Conservation (phyloP, 1,139 yeast genomes). For the Geotrichum aggregatum region DNA sequence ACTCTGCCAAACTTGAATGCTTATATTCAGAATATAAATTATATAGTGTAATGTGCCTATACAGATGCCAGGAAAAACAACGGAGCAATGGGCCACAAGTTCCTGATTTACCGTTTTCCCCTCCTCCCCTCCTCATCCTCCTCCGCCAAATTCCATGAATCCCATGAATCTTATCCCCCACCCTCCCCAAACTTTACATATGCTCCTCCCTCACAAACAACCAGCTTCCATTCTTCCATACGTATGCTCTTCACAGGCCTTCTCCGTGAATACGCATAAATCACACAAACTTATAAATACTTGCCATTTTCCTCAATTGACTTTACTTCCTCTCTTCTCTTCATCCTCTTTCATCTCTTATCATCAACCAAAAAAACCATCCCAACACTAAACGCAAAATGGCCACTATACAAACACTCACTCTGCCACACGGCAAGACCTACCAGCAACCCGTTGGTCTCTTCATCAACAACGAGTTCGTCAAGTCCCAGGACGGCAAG, state of each 20-base stretch:
- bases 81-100: too few species aligned
- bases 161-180: too few species aligned
- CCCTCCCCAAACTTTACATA: too few species aligned
- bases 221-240: too few species aligned
- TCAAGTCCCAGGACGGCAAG: constrained; percentile 46
- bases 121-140: background rate
- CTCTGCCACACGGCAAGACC: constrained; percentile 58
- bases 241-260: too few species aligned
- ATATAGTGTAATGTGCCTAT: too few species aligned
- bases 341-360: background rate
- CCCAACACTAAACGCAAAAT: background rate
- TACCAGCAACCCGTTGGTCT: constrained; percentile 65
- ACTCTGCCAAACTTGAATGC: too few species aligned
- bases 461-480: constrained; percentile 60
- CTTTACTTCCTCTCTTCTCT: background rate
- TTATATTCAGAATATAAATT: too few species aligned
- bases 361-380: background rate
- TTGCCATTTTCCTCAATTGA: background rate
- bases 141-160: background rate
- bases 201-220: too few species aligned
- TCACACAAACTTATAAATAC: background rate
- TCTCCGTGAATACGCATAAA: too few species aligned
- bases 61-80: too few species aligned
- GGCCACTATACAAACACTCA: constrained; percentile 39
- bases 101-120: too few species aligned